Base-by-base conservation (phyloP, 179 eudicot species). In the Patellifolia procumbens region DNA sequence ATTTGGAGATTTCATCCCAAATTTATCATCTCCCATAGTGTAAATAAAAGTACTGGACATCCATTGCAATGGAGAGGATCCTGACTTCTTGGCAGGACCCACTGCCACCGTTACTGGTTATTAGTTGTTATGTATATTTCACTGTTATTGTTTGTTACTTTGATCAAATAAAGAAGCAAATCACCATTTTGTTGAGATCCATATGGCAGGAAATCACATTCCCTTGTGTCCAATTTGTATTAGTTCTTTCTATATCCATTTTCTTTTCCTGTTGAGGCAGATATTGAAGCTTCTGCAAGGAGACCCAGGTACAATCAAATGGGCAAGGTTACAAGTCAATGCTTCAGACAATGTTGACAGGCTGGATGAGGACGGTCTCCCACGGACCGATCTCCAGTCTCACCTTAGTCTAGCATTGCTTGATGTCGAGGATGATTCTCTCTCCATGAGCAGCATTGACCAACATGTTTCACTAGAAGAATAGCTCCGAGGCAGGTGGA, bases 391-490 rank as follows among this genome's bases (percentile, higher is more conserved):
- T 74, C 82, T 91, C 74, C 92, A 88, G 68, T 93, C 95, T 48
- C 93, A 95, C 80, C 83, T 95, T 28, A 90, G 85, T 81, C 88
- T 95, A 49, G 99, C 97, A 32, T 79, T 95, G 85, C 93, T 87
- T 16, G 98, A 91, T 45, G 85, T 91, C 10, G 97, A 91, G 28
- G 98, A 93, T 64, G 94, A 90, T 70, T 91, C 90, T 32, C 82
- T 87, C 43, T 93, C 99, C 32, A 60, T 89, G 67, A 88, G 90
- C 85, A 95, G 98, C 87, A 75, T 87, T 4, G 97, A 90, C 70
- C 93, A 91, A 63, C 83, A 83, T 29, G 78, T 89, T 34, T 95
- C 94, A 1, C 78, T 93, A 9, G 99, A 95, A 76, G 97, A 95
- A 56, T 95, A 95, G 79, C 84, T 93, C 48, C 66, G 78, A 74